Base-by-base conservation (phyloP, 768 basidiomycete genomes). In the Trametes cingulata region DNA sequence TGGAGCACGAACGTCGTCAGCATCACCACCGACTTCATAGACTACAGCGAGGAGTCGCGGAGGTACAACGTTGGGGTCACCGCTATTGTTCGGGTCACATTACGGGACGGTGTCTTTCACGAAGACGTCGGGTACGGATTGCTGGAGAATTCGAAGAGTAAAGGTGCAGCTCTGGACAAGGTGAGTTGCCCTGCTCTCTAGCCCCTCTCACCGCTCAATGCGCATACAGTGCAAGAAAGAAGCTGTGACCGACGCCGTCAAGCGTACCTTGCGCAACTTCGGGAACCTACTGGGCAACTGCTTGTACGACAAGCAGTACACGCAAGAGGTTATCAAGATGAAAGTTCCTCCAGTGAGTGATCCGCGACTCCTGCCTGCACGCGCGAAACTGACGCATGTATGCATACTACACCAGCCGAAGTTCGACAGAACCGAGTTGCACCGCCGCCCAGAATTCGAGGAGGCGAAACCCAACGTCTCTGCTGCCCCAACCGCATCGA, bases 201-300 rank as follows among this genome's bases (percentile, higher is more conserved):
- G 10, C n/a, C 22, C n/a, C 27, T 20, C 17, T 41, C 5, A 20
- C 6, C 8, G 6, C 15, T 29, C 33, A 36, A 48, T 40, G 37
- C n/a, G 48, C 5, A 48, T 60, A 15, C 67, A 99, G 97, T 94
- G 92, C 71, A 98, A 98, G 81, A 99, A 99, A 67, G 97, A 98
- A 71, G 95, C 97, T 1, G 88, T 98, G 0, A 99, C 97, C 0
- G 97, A 99, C 66, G 96, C 82, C 0, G 76, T 96, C 54, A 99
- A 99, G 74, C 87, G 96, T 33, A 85, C 94, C 1, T 80, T 99
- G 9, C 81, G 93, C 24, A 93, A 86, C 64, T 99, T 98, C 70
- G 97, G 97, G 40, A 97, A 95, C 71, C 77, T 98, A 2, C 79
- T 98, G 15, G 97, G 97, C 1, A 96, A 97, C 68, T 99, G 97